A percentile compares a stretch with the other conserved stretches of the same genome.
Evolutionary conservation across 495 filamentous ascomycete species (phyloP).

Genomic region (Filosporella fistucella): DNA sequence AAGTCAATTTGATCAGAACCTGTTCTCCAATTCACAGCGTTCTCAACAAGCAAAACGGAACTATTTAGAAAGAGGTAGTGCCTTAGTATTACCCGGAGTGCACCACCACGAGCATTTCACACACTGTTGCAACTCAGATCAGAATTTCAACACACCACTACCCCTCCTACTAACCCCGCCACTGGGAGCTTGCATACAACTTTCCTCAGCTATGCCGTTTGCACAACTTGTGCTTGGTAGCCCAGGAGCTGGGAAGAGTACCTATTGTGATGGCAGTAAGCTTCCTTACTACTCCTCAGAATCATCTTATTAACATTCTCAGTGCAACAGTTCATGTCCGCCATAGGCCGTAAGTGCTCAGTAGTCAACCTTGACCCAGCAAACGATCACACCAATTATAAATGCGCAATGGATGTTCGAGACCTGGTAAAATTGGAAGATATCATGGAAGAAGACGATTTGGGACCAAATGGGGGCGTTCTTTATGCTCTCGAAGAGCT

Average conservation of each 20-base stretch:
- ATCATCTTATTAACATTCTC: neutral
- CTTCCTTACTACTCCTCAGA: conserved; percentile 11
- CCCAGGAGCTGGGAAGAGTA: conserved; percentile 92
- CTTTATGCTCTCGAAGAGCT: conserved; percentile 94
- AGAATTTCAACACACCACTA: conserved; percentile 3
- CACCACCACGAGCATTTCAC: no score
- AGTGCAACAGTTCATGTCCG: conserved; percentile 94
- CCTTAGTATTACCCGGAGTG: no score
- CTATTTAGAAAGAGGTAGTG: no score
- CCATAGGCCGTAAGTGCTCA: conserved; percentile 90
- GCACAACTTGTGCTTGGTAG: conserved; percentile 76
- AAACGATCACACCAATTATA: conserved; percentile 78
- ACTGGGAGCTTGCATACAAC: neutral
- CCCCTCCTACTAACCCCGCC: conserved; percentile 9
- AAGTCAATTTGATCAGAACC: no score
- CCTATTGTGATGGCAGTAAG: conserved; percentile 89
- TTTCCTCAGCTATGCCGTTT: conserved; percentile 21
- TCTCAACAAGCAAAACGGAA: no score
- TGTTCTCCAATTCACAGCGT: no score
- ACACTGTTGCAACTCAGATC: no score
- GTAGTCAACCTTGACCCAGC: conserved; percentile 96
- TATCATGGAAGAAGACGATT: conserved; percentile 85
- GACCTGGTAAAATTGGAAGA: conserved; percentile 85
- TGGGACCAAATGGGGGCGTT: conserved; percentile 90
- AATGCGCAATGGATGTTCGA: conserved; percentile 86